A percentile compares a stretch with the other conserved stretches of the same genome.
phyloP scores from a whole-genome alignment of 352 stramenopile species.

The Blastocystis sp. region DNA sequence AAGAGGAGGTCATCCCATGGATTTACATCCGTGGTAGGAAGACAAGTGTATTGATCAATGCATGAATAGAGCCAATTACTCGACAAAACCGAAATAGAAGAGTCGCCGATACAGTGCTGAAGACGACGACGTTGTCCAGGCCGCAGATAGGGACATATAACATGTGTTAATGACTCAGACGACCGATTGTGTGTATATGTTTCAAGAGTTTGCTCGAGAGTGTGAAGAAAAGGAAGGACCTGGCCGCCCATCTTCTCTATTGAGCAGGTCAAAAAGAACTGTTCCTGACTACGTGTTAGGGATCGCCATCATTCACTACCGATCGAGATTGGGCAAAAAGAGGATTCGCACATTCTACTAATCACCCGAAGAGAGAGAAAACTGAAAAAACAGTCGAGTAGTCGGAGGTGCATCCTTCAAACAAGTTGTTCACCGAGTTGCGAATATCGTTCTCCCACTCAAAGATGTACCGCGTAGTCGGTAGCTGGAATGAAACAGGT shows the following conservation, averaged over 20 bases:
- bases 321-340: slow-evolving; percentile 29
- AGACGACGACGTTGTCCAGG: not conserved
- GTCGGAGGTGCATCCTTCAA: not conserved
- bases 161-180: not conserved
- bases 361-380: not conserved
- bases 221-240: not conserved
- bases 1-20: not conserved
- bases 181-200: not conserved
- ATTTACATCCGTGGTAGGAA: not conserved
- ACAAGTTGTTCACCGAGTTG: slow-evolving; percentile 11
- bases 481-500: slow-evolving; percentile 23
- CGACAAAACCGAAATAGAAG: not conserved
- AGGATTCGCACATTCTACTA: slow-evolving; percentile 4
- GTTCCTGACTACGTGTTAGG: not conserved
- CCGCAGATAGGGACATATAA: slow-evolving; percentile 43
- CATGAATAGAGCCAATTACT: slow-evolving; percentile 44
- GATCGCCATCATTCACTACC: not conserved
- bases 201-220: not conserved
- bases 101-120: not conserved
- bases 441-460: slow-evolving; percentile 45
- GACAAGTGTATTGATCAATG: slow-evolving; percentile 19
- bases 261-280: not conserved
- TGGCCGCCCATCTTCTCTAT: slow-evolving; percentile 5
- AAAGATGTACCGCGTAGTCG: not conserved
- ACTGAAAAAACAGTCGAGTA: not conserved